Evolutionary conservation across 208 protist species (phyloP).

Genomic region (Cochliopodium minus): DNA sequence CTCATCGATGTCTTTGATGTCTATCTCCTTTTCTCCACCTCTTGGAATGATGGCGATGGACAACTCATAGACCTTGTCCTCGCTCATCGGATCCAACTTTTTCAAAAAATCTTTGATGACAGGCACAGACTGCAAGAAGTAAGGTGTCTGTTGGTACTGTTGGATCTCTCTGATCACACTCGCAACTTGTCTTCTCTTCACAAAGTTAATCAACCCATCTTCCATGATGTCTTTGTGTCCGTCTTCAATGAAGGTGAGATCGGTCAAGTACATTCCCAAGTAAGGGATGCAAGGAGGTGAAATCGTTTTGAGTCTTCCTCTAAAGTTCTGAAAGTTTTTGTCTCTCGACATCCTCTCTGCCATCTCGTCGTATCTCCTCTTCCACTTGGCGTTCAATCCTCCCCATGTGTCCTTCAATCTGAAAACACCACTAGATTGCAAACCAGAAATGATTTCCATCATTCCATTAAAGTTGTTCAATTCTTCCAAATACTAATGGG

Average conservation of each 20-base stretch:
- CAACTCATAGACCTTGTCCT: neutral
- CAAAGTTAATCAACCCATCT: constrained; percentile 10
- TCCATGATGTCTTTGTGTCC: constrained; percentile 2
- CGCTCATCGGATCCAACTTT: neutral
- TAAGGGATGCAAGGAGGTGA: constrained; percentile 28
- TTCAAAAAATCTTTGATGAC: neutral
- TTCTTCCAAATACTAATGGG: too few species aligned
- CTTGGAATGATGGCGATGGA: neutral
- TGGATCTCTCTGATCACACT: constrained; percentile 16
- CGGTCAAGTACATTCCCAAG: constrained; percentile 19
- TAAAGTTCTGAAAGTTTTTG: neutral
- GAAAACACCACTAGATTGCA: constrained; percentile 5
- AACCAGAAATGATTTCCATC: constrained; percentile 13
- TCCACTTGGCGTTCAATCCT: too few species aligned
- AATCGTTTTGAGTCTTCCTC: neutral
- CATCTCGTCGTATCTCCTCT: neutral
- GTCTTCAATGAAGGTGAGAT: constrained; percentile 18
- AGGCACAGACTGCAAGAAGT: neutral
- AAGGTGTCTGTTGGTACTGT: constrained; percentile 2
- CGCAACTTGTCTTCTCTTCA: constrained; percentile 4
- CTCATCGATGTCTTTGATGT: too few species aligned
- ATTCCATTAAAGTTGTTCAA: constrained; percentile 23
- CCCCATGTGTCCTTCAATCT: constrained; percentile 23
- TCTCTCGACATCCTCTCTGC: neutral
- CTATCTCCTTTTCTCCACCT: neutral